Evolutionary conservation across 306 rosid species (phyloP), one percentile per base, ranked within the genome.

Genomic region (Cucurbita argyrosperma): DNA sequence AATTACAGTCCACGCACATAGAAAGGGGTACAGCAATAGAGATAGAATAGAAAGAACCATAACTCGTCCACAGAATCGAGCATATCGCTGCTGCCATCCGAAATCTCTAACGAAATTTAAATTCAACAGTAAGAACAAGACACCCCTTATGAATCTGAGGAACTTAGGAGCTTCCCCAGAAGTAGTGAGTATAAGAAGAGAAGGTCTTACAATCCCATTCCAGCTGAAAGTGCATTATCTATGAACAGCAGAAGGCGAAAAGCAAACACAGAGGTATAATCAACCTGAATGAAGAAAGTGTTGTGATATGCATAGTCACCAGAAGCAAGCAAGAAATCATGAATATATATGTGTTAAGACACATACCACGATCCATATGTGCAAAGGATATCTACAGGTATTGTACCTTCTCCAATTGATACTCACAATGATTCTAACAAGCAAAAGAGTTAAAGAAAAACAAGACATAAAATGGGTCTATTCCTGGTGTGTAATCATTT

Each of bases 141-240:
- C 61, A 65, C 23, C 53, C 11, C 11, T 46, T 67, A 46, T 3
- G 55, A 67, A 46, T 46, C 72, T 19, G 6, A 43, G 7, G 16
- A 40, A 65, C 42, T 64, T 64, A 64, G 35, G 35, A 40, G 71
- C 52, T 35, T 64, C 0, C 15, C 30, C 50, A 39, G 37, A 65
- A 65, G 30, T 38, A 6, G 6, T 19, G 47, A 43, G 47, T 43
- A 30, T 59, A 72, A 74, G 77, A 50, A 43, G 64, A 79, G 71
- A 79, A 83, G 83, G 79, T 74, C 99, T 89, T 91, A 94, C 99
- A 94, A 89, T 43, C 99, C 99, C 99, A 94, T 94, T 87, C 99
- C 99, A 2, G 92, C 84, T 46, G 97, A 90, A 78, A 94, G 85
- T 40, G 97, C 99, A 85, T 94, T 91, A 82, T 94, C 99, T 21